Evolutionary conservation across 2,329 filamentous ascomycete genomes (phyloP).

Genomic region (Fusarium caatingaense): DNA sequence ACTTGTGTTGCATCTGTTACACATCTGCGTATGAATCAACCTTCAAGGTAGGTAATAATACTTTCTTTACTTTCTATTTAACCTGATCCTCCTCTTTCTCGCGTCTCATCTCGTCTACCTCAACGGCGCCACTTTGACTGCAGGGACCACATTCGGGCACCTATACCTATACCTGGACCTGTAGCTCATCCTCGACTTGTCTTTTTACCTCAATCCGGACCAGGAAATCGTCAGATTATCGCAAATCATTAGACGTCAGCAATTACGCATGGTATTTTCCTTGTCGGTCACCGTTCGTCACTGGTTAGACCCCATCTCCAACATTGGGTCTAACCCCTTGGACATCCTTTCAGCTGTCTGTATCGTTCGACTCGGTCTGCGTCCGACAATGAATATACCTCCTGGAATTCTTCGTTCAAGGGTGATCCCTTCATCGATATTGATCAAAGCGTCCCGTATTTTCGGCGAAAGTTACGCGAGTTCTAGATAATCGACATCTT

Average conservation of each 20-base stretch:
- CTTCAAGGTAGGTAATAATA: constrained; percentile 7
- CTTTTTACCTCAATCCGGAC: background rate
- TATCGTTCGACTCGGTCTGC: constrained; percentile 32
- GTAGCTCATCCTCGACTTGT: background rate
- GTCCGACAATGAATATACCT: constrained; percentile 20
- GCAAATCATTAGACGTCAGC: constrained; percentile 1
- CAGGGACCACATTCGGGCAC: constrained; percentile 19
- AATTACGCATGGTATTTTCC: background rate
- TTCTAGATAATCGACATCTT: constrained; percentile 8
- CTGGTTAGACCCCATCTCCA: constrained; percentile 1
- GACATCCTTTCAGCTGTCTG: constrained; percentile 7
- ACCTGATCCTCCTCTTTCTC: background rate
- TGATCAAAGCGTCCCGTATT: constrained; percentile 28
- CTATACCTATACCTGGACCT: background rate
- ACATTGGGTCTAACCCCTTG: constrained; percentile 15
- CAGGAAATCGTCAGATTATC: constrained; percentile 9
- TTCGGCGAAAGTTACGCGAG: constrained; percentile 31
- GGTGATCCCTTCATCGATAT: constrained; percentile 11
- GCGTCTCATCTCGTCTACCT: background rate
- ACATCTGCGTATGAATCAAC: constrained; percentile 6
- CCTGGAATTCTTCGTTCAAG: constrained; percentile 21
- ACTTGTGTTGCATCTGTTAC: constrained; percentile 24
- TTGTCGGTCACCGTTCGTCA: background rate
- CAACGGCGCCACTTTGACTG: constrained; percentile 6
- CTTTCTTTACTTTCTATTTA: background rate